A percentile compares a stretch with the other conserved stretches of the same genome.
Evolutionary conservation across 176 grass and related monocot species (phyloP).

Genomic region (Zoysia japonica): DNA sequence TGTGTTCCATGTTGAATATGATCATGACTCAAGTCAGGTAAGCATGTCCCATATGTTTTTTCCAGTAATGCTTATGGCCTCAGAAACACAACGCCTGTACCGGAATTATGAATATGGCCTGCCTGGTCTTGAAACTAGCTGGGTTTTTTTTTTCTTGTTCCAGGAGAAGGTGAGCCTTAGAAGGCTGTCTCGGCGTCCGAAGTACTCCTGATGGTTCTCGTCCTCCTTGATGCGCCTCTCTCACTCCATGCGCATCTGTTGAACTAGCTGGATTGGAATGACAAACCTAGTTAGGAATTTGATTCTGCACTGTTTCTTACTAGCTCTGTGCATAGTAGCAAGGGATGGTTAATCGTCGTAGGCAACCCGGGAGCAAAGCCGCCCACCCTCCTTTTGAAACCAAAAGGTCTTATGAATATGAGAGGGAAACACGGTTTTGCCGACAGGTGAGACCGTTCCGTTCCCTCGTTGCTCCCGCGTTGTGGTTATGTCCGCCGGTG

Average conservation of each 20-base stretch:
- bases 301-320: background rate
- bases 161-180: slow-evolving; percentile 66
- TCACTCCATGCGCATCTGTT: background rate
- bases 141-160: background rate
- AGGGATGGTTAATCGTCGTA: too few species aligned
- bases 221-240: background rate
- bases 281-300: slow-evolving; percentile 20
- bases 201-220: slow-evolving; percentile 39
- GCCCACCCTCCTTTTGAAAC: too few species aligned
- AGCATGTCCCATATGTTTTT: background rate
- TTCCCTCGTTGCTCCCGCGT: too few species aligned
- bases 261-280: slow-evolving; percentile 24
- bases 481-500: too few species aligned
- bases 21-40: slow-evolving; percentile 83
- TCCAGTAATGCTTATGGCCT: background rate
- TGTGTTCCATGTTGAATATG: slow-evolving; percentile 71
- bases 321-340: slow-evolving; percentile 24
- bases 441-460: too few species aligned
- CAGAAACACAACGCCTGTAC: background rate
- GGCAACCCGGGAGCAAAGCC: background rate
- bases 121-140: background rate
- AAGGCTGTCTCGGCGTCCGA: slow-evolving; percentile 62
- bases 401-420: too few species aligned
- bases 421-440: too few species aligned
- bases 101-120: background rate